Evolutionary conservation across 306 rosid species (phyloP), one percentile per base, ranked within the genome.

Genomic region (Ziziphus jujuba): DNA sequence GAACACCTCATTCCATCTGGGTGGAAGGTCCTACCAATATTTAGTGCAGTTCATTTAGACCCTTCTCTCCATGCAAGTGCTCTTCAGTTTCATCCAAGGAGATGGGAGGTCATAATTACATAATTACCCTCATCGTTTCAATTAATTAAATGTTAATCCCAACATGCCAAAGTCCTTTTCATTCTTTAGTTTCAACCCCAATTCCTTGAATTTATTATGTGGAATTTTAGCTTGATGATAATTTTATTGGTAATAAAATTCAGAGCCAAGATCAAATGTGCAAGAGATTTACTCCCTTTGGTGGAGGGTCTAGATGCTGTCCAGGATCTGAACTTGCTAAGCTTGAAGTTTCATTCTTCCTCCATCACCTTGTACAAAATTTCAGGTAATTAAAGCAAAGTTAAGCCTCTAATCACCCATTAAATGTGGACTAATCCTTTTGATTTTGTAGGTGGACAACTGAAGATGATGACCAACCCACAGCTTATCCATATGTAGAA

Each of bases 241-340:
- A 4, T 59, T 61, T 51, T 67, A 2, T 31, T 19, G 47, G 31
- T 20, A 17, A 53, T 52, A 49, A 21, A 54, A 24, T 50, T 20
- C 60, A 60, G 73, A 77, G 55, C 55, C 70, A 71, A 66, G 77
- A 77, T 56, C 69, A 71, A 60, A 33, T 60, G 44, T 59, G 69
- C 77, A 77, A 77, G 69, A 77, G 33, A 45, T 77, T 71, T 38
- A 71, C 73, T 71, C 77, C 81, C 48, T 77, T 77, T 66, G 81
- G 81, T 44, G 81, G 81, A 28, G 81, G 81, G 8, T 33, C 77
- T 9, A 77, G 81, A 71, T 77, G 72, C 17, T 77, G 81, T 33
- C 81, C 81, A 14, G 81, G 77, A 13, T 71, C 73, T 45, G 81
- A 77, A 23, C 73, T 77, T 65, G 81, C 70, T 6, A 71, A 31